A percentile compares a stretch with the other conserved stretches of the same genome.
phyloP scores from a whole-genome alignment of 345 rosid genomes.

The Eucalyptus grandis region DNA sequence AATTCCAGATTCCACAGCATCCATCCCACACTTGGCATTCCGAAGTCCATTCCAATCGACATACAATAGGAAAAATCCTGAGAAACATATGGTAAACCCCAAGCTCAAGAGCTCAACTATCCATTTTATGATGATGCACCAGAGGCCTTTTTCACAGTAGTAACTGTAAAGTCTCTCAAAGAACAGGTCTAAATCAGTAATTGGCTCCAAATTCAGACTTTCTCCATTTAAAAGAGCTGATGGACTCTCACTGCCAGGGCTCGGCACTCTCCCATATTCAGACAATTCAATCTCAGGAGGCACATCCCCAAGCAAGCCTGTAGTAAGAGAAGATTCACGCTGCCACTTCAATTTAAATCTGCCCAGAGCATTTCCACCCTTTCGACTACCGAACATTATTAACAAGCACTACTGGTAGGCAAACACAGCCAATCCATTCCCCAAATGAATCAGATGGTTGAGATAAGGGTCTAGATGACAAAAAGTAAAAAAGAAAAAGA shows the following conservation, averaged over 20 bases:
- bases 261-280: constrained; percentile 64
- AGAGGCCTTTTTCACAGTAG: constrained; percentile 91
- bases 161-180: constrained; percentile 88
- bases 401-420: constrained; percentile 32
- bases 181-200: constrained; percentile 90
- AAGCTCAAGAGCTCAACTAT: constrained; percentile 84
- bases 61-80: constrained; percentile 85
- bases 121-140: constrained; percentile 96
- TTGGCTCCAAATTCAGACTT: constrained; percentile 65
- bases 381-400: constrained; percentile 85
- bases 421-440: constrained; percentile 83
- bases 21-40: constrained; percentile 98
- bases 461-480: background rate
- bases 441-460: constrained; percentile 14
- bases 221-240: constrained; percentile 93
- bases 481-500: background rate
- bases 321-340: constrained; percentile 63
- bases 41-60: constrained; percentile 99
- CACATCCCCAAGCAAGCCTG: constrained; percentile 69
- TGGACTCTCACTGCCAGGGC: constrained; percentile 97
- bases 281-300: constrained; percentile 92
- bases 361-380: constrained; percentile 43
- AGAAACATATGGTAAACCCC: constrained; percentile 88
- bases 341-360: constrained; percentile 58
- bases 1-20: constrained; percentile 94